phyloP scores from a whole-genome alignment of 805 yeast genomes.

The Priceomyces haplophilus region DNA sequence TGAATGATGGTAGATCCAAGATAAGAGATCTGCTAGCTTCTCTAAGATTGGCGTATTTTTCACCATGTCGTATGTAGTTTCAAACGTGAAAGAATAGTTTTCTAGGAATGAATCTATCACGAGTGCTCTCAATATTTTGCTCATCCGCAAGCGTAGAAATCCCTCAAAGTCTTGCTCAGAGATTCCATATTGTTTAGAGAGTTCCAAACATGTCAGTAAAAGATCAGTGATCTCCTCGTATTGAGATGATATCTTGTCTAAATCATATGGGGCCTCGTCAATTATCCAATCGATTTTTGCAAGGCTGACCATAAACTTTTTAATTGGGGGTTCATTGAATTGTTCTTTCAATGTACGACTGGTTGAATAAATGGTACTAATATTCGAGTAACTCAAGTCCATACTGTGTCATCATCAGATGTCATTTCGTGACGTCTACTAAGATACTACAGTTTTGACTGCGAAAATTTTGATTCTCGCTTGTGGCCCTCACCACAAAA shows the following conservation, averaged over 20 bases:
- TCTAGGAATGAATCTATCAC: constrained; percentile 5
- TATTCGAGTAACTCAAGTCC: neutral
- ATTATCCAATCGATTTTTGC: constrained; percentile 14
- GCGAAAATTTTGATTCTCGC: neutral
- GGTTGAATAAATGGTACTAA: neutral
- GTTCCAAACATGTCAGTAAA: neutral
- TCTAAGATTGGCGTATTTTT: neutral
- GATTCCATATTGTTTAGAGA: neutral
- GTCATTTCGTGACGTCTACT: neutral
- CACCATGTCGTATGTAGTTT: neutral
- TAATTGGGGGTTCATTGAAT: constrained; percentile 8
- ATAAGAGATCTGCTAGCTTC: neutral
- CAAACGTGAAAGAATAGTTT: neutral
- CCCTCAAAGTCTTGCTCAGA: neutral
- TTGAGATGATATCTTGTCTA: neutral
- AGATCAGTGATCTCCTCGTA: neutral
- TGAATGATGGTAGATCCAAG: neutral
- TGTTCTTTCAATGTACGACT: constrained; percentile 1
- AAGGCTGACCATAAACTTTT: constrained; percentile 15
- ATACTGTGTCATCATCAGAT: neutral
- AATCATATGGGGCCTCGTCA: constrained; percentile 9
- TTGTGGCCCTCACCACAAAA: constrained; percentile 3
- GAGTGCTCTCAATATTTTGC: constrained; percentile 6
- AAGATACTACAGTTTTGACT: neutral
- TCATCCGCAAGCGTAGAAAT: neutral